Evolutionary conservation across 106 monocot species (phyloP).

Genomic region (Dendrobium chrysotoxum): DNA sequence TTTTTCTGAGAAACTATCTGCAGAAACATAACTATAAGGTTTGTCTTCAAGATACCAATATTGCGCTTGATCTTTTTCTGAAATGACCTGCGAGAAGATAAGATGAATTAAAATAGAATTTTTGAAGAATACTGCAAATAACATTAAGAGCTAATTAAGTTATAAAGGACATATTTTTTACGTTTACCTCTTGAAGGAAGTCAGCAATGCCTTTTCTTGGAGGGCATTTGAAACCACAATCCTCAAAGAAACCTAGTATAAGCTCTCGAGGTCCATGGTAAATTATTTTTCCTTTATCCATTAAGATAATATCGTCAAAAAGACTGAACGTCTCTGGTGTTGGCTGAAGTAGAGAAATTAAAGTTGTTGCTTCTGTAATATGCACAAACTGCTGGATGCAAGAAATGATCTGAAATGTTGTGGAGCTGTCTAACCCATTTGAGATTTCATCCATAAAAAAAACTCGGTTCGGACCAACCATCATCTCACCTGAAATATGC

Average conservation of each 20-base stretch:
- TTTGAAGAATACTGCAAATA: not conserved
- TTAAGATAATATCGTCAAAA: constrained; percentile 15
- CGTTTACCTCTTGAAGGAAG: constrained; percentile 15
- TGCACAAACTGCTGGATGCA: constrained; percentile 15
- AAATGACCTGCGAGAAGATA: constrained; percentile 7
- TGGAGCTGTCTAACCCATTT: constrained; percentile 15
- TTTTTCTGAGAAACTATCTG: not conserved
- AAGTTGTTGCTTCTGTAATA: constrained; percentile 3
- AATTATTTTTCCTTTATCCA: constrained; percentile 9
- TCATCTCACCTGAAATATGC: constrained; percentile 13
- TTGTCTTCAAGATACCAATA: constrained; percentile 11
- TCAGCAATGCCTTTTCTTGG: constrained; percentile 15
- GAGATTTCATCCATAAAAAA: constrained; percentile 21
- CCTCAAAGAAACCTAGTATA: constrained; percentile 15
- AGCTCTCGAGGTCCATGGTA: constrained; percentile 12
- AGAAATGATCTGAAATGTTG: constrained; percentile 11
- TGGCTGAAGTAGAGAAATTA: constrained; percentile 21
- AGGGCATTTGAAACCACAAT: constrained; percentile 13
- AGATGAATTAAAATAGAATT: not conserved
- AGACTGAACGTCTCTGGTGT: constrained; percentile 15
- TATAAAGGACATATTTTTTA: too few relatives aligned
- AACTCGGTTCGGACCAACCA: constrained; percentile 11
- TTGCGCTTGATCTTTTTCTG: constrained; percentile 19
- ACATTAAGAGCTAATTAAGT: not conserved
- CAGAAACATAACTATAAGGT: not conserved